Conservation (phyloP, 2,329 filamentous ascomycete genomes). For the Bipolaris victoriae region DNA sequence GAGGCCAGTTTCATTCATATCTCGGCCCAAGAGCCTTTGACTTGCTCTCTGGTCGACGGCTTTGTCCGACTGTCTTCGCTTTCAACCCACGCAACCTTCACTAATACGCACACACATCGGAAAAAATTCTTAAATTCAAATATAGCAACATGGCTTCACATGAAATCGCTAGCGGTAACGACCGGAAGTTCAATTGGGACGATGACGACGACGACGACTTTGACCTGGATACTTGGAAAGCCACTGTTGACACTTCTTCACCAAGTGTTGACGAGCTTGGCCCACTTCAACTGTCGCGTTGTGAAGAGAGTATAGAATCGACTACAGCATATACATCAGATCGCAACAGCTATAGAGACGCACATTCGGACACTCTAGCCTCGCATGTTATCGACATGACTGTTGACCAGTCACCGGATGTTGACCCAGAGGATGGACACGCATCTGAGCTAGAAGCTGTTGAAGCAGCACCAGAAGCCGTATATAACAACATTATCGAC, state of each 20-base stretch:
- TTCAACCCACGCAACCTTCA: neutral
- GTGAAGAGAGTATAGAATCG: neutral
- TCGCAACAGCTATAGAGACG: neutral
- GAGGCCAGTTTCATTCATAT: neutral
- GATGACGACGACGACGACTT: constrained; percentile 37
- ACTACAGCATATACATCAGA: neutral
- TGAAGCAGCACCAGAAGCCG: neutral
- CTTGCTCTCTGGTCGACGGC: neutral
- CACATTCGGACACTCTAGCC: neutral
- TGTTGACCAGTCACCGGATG: neutral
- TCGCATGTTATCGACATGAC: neutral
- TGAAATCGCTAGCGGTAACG: neutral
- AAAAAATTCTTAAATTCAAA: neutral
- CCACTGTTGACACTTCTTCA: constrained; percentile 21
- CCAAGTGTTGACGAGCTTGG: constrained; percentile 11
- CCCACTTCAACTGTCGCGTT: constrained; percentile 11
- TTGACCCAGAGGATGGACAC: neutral
- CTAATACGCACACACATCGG: neutral
- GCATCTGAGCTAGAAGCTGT: neutral
- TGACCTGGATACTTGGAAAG: constrained; percentile 19
- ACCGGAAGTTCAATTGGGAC: constrained; percentile 24
- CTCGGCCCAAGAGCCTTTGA: neutral
- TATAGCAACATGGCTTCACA: constrained; percentile 12
- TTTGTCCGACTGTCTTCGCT: neutral
- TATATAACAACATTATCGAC: neutral